phyloP scores from a whole-genome alignment of 257 asterid species.

The Primulina eburnea region DNA sequence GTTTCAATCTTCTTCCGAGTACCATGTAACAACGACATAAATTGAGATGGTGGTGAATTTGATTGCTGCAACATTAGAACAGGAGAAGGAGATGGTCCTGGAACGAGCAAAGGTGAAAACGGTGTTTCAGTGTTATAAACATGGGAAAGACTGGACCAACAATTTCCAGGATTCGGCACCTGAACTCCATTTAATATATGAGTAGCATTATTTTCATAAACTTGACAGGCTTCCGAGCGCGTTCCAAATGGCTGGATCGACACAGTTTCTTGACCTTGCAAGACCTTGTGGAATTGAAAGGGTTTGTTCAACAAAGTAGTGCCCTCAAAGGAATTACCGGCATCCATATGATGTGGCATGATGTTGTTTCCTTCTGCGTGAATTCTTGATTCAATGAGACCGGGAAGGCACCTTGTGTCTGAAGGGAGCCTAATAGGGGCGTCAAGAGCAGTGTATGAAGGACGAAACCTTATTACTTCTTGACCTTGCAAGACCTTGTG shows the following conservation, averaged over 20 bases:
- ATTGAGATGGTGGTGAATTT: constrained; percentile 39
- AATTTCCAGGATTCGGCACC: constrained; percentile 40
- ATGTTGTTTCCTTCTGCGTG: constrained; percentile 32
- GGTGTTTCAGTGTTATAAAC: constrained; percentile 33
- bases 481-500: constrained; percentile 99
- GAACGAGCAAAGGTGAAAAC: constrained; percentile 30
- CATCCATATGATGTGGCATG: constrained; percentile 37
- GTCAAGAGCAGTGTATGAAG: constrained; percentile 42
- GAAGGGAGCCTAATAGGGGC: constrained; percentile 45
- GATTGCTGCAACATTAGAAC: constrained; percentile 48
- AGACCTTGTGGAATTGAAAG: constrained; percentile 78
- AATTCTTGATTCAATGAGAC: constrained; percentile 33
- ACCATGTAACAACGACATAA: constrained; percentile 24
- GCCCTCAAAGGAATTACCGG: constrained; percentile 35
- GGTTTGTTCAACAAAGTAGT: constrained; percentile 41
- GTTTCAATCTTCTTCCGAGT: constrained; percentile 35
- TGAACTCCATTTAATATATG: constrained; percentile 35
- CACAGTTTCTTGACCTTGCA: constrained; percentile 97
- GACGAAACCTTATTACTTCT: constrained; percentile 70
- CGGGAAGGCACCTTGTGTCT: constrained; percentile 48
- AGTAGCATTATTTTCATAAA: constrained; percentile 31
- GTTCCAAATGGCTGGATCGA: constrained; percentile 45
- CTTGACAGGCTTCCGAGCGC: constrained; percentile 30
- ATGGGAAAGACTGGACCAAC: constrained; percentile 46
- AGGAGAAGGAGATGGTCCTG: constrained; percentile 46